Evolutionary conservation across 2,329 filamentous ascomycete species (phyloP).

Genomic region (Botrytis byssoidea): DNA sequence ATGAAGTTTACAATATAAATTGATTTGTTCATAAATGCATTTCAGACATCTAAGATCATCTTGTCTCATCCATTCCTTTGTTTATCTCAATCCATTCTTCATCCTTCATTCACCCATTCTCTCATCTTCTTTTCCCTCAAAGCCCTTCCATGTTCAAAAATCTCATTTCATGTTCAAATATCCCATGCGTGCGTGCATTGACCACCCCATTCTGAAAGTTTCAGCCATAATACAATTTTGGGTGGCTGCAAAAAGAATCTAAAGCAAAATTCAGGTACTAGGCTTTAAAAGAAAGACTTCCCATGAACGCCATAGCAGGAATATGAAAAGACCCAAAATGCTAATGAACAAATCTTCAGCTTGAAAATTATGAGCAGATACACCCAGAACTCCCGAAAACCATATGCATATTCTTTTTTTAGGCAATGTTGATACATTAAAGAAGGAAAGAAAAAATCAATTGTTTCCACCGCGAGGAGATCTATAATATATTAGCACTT

Average conservation of each 20-base stretch:
- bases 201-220: conserved; percentile 17
- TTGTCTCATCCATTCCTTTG: conserved; percentile 17
- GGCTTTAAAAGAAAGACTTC: conserved; percentile 18
- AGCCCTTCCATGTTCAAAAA: conserved; percentile 13
- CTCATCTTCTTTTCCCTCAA: background rate
- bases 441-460: conserved; percentile 16
- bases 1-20: conserved; percentile 13
- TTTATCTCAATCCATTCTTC: conserved; percentile 3
- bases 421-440: conserved; percentile 35
- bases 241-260: conserved; percentile 20
- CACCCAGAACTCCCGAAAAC: conserved; percentile 22
- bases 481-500: conserved; percentile 24
- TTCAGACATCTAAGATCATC: conserved; percentile 21
- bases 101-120: conserved; percentile 10
- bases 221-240: conserved; percentile 26
- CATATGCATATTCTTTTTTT: conserved; percentile 28
- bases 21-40: conserved; percentile 24
- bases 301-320: conserved; percentile 16
- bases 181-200: background rate
- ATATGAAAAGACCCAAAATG: conserved; percentile 22
- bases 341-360: conserved; percentile 22
- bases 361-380: conserved; percentile 15
- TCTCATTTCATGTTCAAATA: conserved; percentile 2
- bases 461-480: conserved; percentile 32
- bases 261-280: conserved; percentile 5